These are phyloP conservation scores for Erythrophleum fordii DNA, from an alignment of 306 rosid species.

Conservation along the genomic window DNA sequence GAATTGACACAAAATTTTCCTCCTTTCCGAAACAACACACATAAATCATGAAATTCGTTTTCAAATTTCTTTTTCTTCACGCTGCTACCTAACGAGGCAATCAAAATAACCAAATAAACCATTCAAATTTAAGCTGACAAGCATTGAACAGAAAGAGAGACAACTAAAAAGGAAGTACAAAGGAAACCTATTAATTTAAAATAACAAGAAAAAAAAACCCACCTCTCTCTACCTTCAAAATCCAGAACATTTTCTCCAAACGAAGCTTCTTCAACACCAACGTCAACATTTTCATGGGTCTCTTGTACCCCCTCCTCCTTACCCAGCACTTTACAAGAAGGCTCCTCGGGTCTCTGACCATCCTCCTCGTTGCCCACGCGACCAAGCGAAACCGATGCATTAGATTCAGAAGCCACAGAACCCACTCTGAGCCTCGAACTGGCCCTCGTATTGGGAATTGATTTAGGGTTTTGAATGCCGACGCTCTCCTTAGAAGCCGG, in stretches of 20 bases:
- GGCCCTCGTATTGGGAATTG: constrained; percentile 37
- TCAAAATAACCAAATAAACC: constrained; percentile 1
- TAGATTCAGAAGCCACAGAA: constrained; percentile 39
- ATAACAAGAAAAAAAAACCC: constrained; percentile 50
- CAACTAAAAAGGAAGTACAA: neutral
- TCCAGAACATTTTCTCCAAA: constrained; percentile 90
- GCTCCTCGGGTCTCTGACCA: constrained; percentile 16
- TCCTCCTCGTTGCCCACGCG: constrained; percentile 25
- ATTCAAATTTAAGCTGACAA: neutral
- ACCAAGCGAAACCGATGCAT: constrained; percentile 37
- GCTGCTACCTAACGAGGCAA: neutral
- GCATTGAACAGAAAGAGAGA: neutral
- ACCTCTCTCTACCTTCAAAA: constrained; percentile 92
- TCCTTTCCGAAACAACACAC: constrained; percentile 5
- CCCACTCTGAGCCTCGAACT: constrained; percentile 49
- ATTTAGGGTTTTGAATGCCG: constrained; percentile 45
- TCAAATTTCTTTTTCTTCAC: neutral
- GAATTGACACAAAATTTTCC: constrained; percentile 1
- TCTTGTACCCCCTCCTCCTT: constrained; percentile 33
- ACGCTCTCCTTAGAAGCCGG: constrained; percentile 21
- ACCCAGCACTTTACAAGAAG: constrained; percentile 11
- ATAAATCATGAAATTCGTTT: constrained; percentile 5
- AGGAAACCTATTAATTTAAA: neutral
- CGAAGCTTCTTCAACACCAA: constrained; percentile 65
- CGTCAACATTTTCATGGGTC: constrained; percentile 43